Percentiles rank a stretch among this genome's conserved stretches.
These are phyloP conservation scores for Apodospora peruviana DNA, from an alignment of 495 filamentous ascomycete genomes.

Conservation along the genomic window DNA sequence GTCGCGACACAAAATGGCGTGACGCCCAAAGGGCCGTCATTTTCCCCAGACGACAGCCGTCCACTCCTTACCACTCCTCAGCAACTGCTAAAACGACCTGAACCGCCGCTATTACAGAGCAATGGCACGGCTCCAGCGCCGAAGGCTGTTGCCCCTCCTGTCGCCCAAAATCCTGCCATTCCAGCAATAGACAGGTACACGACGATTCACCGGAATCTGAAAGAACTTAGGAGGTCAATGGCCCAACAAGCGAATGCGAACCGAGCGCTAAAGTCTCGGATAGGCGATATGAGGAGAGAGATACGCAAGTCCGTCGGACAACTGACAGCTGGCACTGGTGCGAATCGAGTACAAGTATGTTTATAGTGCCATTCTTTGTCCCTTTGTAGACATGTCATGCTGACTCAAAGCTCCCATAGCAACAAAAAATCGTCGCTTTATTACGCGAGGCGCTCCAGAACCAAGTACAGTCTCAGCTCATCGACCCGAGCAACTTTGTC, in stretches of 20 bases:
- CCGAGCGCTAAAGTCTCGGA: constrained; percentile 49
- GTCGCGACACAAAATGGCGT: background rate
- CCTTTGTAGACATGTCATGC: background rate
- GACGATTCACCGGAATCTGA: constrained; percentile 66
- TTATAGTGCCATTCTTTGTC: background rate
- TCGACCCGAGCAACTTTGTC: constrained; percentile 67
- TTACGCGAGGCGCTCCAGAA: constrained; percentile 37
- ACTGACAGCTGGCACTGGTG: constrained; percentile 62
- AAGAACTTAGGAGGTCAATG: constrained; percentile 59
- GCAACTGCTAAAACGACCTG: too few relatives aligned
- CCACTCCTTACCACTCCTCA: too few relatives aligned
- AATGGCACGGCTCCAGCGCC: constrained; percentile 6
- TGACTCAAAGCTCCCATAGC: constrained; percentile 9
- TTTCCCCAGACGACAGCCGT: too few relatives aligned
- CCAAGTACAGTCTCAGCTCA: constrained; percentile 43
- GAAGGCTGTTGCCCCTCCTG: background rate
- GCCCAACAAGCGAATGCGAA: constrained; percentile 41
- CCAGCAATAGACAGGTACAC: constrained; percentile 46
- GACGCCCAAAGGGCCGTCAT: too few relatives aligned
- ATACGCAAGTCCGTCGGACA: constrained; percentile 71
- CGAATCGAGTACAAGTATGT: constrained; percentile 39
- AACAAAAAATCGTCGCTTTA: constrained; percentile 43
- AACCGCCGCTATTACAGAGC: too few relatives aligned
- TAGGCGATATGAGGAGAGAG: constrained; percentile 70
- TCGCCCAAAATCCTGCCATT: background rate